These are phyloP conservation scores for Talaromyces sp. DNA, from an alignment of 2,329 filamentous ascomycete species.

Conservation along the genomic window DNA sequence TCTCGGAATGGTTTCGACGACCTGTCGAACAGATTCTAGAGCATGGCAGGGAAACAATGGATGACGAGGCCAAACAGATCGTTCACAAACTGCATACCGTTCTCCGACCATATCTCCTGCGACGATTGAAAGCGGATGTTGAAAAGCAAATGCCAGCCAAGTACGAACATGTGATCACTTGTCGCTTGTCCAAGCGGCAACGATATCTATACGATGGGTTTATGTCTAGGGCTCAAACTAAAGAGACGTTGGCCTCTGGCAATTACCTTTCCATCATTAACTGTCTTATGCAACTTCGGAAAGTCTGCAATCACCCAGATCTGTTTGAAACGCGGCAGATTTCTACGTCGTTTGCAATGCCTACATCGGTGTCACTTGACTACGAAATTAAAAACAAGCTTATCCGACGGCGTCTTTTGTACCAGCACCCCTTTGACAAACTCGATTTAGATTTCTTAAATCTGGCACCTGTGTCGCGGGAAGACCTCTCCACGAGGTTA, in stretches of 20 bases:
- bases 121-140: constrained; percentile 89
- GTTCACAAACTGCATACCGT: constrained; percentile 93
- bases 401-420: constrained; percentile 62
- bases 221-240: constrained; percentile 81
- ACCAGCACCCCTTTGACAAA: constrained; percentile 55
- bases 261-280: constrained; percentile 99
- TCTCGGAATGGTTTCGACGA: constrained; percentile 91
- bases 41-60: constrained; percentile 87
- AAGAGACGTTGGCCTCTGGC: constrained; percentile 80
- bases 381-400: constrained; percentile 69
- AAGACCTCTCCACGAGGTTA: constrained; percentile 55
- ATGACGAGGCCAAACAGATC: constrained; percentile 85
- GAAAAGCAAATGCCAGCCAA: constrained; percentile 99
- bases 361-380: constrained; percentile 66
- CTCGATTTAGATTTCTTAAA: constrained; percentile 75
- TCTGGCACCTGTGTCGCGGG: constrained; percentile 66
- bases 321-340: constrained; percentile 94
- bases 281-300: constrained; percentile 92
- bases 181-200: constrained; percentile 89
- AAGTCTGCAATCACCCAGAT: constrained; percentile 98
- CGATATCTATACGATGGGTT: constrained; percentile 96
- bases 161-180: constrained; percentile 95
- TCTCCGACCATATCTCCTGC: constrained; percentile 81
- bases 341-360: constrained; percentile 93
- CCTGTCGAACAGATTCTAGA: constrained; percentile 95